phyloP scores from a whole-genome alignment of 2,329 filamentous ascomycete species.

The Diatrype stigma region DNA sequence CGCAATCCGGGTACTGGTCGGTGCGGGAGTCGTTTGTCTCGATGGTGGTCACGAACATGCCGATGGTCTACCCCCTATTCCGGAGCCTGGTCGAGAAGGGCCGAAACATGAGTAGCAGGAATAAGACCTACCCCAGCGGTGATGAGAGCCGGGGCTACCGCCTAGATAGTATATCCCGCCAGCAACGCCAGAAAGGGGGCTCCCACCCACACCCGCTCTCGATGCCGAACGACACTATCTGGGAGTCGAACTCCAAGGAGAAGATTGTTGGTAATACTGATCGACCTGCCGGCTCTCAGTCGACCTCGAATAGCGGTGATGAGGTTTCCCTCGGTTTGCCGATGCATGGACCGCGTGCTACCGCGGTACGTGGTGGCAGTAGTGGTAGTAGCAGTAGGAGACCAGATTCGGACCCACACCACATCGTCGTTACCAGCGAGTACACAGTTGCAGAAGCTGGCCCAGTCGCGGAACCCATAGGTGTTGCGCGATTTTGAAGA shows the following conservation, averaged over 20 bases:
- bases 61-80: constrained; percentile 34
- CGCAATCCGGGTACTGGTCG: constrained; percentile 34
- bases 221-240: constrained; percentile 4
- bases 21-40: constrained; percentile 37
- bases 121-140: neutral
- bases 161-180: constrained; percentile 9
- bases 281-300: too few relatives aligned
- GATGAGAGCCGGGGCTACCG: constrained; percentile 10
- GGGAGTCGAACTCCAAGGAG: constrained; percentile 14
- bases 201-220: constrained; percentile 1
- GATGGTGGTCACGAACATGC: constrained; percentile 34
- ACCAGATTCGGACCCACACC: neutral
- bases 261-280: constrained; percentile 8
- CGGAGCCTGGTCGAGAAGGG: constrained; percentile 18
- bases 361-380: too few relatives aligned
- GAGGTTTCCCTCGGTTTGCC: constrained; percentile 4
- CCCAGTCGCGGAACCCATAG: neutral
- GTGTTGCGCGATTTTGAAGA: neutral
- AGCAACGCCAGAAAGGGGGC: constrained; percentile 1
- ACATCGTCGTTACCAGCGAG: neutral
- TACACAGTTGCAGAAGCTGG: neutral
- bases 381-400: neutral
- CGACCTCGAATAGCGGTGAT: neutral
- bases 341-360: constrained; percentile 2
- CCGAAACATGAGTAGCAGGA: constrained; percentile 7